Evolutionary conservation across 768 basidiomycete species (phyloP).

Genomic region (Xanthoconium stramineum): DNA sequence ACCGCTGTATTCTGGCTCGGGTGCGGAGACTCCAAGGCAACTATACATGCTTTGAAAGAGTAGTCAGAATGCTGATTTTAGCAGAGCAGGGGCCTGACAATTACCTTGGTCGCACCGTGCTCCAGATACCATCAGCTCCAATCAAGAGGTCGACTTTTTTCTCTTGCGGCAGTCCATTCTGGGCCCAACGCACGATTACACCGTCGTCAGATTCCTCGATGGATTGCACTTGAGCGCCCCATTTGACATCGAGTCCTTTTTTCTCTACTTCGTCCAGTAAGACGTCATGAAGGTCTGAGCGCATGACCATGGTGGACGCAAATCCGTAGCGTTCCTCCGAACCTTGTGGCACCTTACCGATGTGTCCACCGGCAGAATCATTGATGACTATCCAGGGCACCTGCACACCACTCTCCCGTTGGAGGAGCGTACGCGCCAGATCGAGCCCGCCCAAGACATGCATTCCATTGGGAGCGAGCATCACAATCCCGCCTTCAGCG

Average conservation of each 20-base stretch:
- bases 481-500: slow-evolving; percentile 26
- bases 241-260: slow-evolving; percentile 15
- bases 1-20: slow-evolving; percentile 29
- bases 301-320: slow-evolving; percentile 24
- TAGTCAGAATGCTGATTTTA: not conserved
- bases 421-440: slow-evolving; percentile 22
- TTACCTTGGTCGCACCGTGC: slow-evolving; percentile 25
- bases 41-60: slow-evolving; percentile 20
- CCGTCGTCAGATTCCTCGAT: slow-evolving; percentile 23
- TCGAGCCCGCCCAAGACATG: slow-evolving; percentile 26
- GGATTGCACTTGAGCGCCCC: slow-evolving; percentile 24
- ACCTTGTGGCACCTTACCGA: slow-evolving; percentile 27
- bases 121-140: slow-evolving; percentile 33
- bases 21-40: slow-evolving; percentile 15
- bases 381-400: slow-evolving; percentile 22
- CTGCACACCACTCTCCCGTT: slow-evolving; percentile 18
- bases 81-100: not conserved
- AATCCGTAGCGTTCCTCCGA: slow-evolving; percentile 26
- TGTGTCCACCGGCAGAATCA: slow-evolving; percentile 18
- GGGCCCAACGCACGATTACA: slow-evolving; percentile 26
- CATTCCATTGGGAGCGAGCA: slow-evolving; percentile 31
- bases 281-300: slow-evolving; percentile 32
- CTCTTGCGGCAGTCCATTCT: slow-evolving; percentile 17
- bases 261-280: slow-evolving; percentile 28
- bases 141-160: slow-evolving; percentile 30